A percentile compares a stretch with the other conserved stretches of the same genome.
Evolutionary conservation across 208 protist genomes (phyloP).

Genomic region (Acanthamoeba quina): DNA sequence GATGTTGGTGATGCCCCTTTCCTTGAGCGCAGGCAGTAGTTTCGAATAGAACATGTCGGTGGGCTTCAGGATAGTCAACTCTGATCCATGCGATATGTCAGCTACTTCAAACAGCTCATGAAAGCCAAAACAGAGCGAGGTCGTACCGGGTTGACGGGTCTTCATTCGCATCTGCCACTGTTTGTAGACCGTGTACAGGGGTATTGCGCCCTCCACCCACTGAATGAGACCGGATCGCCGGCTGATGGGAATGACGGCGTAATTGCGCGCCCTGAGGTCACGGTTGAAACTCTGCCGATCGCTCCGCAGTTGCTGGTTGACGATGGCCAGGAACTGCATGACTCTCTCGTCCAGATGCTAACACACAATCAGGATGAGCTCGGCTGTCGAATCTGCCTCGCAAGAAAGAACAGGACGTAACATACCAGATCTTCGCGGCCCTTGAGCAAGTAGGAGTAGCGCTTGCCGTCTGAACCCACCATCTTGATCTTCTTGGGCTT

Average conservation of each 20-base stretch:
- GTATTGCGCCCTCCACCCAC: conserved; percentile 86
- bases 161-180: conserved; percentile 76
- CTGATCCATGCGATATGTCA: neutral
- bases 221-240: conserved; percentile 83
- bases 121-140: neutral
- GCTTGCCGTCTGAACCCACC: conserved; percentile 82
- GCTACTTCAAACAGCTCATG: neutral
- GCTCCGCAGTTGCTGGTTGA: conserved; percentile 82
- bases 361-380: neutral
- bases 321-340: conserved; percentile 86
- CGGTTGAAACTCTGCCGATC: conserved; percentile 70
- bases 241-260: conserved; percentile 85
- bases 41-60: conserved; percentile 84
- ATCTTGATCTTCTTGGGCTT: conserved; percentile 86
- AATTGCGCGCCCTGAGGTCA: conserved; percentile 74
- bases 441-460: conserved; percentile 87
- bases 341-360: conserved; percentile 87
- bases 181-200: conserved; percentile 83
- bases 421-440: conserved; percentile 87
- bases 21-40: conserved; percentile 74
- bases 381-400: neutral
- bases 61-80: conserved; percentile 70
- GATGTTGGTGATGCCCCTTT: conserved; percentile 67
- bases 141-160: conserved; percentile 6
- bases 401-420: neutral